Evolutionary conservation across 192 early-diverging fungal genomes (phyloP).

Genomic region (Coemansia sp.): DNA sequence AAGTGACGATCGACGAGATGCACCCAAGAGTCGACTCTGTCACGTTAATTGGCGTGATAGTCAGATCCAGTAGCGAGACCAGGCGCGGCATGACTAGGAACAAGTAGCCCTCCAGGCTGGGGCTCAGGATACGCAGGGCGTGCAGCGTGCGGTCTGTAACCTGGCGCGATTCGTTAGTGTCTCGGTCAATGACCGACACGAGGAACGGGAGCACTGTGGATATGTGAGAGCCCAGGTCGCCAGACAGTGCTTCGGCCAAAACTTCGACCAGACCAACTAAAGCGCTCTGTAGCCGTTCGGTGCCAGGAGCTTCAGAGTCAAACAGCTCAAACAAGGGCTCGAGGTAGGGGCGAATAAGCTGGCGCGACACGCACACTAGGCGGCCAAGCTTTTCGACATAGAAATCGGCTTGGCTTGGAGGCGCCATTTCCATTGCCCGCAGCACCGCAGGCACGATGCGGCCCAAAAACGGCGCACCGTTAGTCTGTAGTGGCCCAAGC

Average conservation of each 20-base stretch:
- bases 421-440: slow-evolving; percentile 82
- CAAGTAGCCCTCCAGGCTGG: slow-evolving; percentile 91
- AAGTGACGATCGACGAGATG: slow-evolving; percentile 72
- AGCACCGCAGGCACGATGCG: slow-evolving; percentile 87
- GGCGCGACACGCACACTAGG: slow-evolving; percentile 81
- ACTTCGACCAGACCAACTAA: slow-evolving; percentile 86
- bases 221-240: slow-evolving; percentile 85
- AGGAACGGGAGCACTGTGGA: slow-evolving; percentile 81
- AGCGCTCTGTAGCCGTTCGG: slow-evolving; percentile 70
- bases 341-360: slow-evolving; percentile 88
- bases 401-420: slow-evolving; percentile 78
- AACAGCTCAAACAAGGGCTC: slow-evolving; percentile 80
- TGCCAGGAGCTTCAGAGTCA: slow-evolving; percentile 69
- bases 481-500: slow-evolving; percentile 71
- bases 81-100: slow-evolving; percentile 87
- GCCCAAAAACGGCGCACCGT: slow-evolving; percentile 18
- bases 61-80: slow-evolving; percentile 76
- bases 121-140: slow-evolving; percentile 79
- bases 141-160: slow-evolving; percentile 71
- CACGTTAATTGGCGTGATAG: slow-evolving; percentile 63
- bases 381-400: slow-evolving; percentile 88
- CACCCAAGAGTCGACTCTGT: slow-evolving; percentile 70
- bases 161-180: slow-evolving; percentile 68
- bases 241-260: slow-evolving; percentile 80
- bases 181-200: slow-evolving; percentile 82